phyloP scores from a whole-genome alignment of 2,329 filamentous ascomycete species.

The Scedosporium apiospermum region DNA sequence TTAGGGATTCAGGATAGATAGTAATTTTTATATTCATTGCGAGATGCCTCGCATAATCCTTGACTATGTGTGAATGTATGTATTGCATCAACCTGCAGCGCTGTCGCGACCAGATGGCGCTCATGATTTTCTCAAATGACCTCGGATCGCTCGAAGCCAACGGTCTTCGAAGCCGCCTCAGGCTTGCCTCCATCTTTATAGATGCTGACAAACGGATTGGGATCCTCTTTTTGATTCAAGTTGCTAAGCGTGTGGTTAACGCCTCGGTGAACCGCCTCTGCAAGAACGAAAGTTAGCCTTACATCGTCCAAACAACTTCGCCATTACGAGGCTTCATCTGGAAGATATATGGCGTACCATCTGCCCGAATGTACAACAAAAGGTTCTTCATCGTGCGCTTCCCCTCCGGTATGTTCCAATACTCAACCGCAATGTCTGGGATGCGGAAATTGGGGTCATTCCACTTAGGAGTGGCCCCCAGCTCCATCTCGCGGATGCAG shows the following conservation, averaged over 20 bases:
- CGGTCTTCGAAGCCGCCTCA: conserved; percentile 53
- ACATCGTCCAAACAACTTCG: too few species aligned
- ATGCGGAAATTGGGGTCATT: conserved; percentile 57
- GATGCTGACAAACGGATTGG: conserved; percentile 81
- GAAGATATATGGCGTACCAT: too few species aligned
- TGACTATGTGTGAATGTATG: too few species aligned
- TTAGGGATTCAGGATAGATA: too few species aligned
- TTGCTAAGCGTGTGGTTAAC: conserved; percentile 95
- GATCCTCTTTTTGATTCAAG: conserved; percentile 73
- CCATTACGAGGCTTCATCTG: too few species aligned
- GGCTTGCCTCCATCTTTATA: conserved; percentile 67
- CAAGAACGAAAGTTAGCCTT: conserved; percentile 3
- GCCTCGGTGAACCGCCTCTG: conserved; percentile 78
- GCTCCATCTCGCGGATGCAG: conserved; percentile 77
- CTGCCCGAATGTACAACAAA: too few species aligned
- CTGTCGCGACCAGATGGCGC: too few species aligned
- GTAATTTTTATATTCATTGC: too few species aligned
- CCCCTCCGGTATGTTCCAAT: conserved; percentile 88
- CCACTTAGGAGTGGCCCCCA: conserved; percentile 78
- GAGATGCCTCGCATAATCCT: too few species aligned
- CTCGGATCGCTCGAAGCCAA: conserved; percentile 77
- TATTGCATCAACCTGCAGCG: too few species aligned
- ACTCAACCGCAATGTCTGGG: conserved; percentile 78
- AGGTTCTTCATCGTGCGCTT: too few species aligned
- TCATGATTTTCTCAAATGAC: conserved; percentile 41